These are phyloP conservation scores for Gracilaria gracilis DNA, from an alignment of 23 red algal species.

Conservation along the genomic window DNA sequence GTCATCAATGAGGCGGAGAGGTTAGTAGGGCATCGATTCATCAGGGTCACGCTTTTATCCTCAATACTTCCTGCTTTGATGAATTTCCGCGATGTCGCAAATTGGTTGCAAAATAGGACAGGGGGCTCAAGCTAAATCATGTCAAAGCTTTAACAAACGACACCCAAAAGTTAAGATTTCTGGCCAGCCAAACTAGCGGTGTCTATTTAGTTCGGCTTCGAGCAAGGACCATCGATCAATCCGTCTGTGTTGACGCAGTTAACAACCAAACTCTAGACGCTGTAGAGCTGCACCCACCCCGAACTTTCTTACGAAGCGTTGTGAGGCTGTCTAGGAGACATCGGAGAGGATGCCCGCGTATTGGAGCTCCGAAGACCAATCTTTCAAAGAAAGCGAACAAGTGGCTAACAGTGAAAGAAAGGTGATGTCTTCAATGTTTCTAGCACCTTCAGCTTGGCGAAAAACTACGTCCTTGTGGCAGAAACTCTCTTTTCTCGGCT, in stretches of 20 bases:
- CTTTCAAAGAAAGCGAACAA: neutral
- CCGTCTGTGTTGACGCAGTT: neutral
- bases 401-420: no score
- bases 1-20: neutral
- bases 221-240: neutral
- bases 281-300: neutral
- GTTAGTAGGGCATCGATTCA: neutral
- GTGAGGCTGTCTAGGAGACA: neutral
- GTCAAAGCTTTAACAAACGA: neutral
- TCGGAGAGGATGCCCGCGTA: neutral
- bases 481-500: neutral
- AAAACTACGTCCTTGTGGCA: neutral
- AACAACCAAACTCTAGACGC: neutral
- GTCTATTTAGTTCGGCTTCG: neutral
- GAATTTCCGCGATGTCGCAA: neutral
- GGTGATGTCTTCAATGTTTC: no score
- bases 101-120: neutral
- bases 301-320: neutral
- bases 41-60: neutral
- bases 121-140: neutral
- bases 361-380: neutral
- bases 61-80: neutral
- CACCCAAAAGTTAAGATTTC: neutral
- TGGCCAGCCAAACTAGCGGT: neutral
- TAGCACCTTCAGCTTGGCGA: no score